Percentiles rank a stretch among this genome's conserved stretches.
These are phyloP conservation scores for Trametopsis cervina DNA, from an alignment of 768 basidiomycete genomes.

Conservation along the genomic window DNA sequence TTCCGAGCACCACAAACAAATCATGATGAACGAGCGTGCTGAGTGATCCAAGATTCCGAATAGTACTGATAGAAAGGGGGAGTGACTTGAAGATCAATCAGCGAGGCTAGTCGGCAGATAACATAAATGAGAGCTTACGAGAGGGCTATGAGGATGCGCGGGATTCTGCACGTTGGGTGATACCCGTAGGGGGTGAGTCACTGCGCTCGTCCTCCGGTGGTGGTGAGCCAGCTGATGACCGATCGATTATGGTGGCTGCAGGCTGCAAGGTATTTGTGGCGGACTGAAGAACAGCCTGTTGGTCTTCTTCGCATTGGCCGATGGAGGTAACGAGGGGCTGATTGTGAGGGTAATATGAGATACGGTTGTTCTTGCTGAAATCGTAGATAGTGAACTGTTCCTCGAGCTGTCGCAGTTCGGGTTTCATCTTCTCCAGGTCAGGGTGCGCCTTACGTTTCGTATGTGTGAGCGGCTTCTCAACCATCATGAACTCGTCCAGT, in stretches of 20 bases:
- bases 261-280: conserved; percentile 34
- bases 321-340: conserved; percentile 40
- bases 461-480: conserved; percentile 96
- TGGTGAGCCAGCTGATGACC: conserved; percentile 36
- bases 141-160: background rate
- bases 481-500: conserved; percentile 94
- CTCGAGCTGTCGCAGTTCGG: conserved; percentile 87
- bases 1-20: conserved; percentile 1
- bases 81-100: too few relatives aligned
- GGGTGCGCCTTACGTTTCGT: conserved; percentile 87
- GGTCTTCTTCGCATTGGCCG: conserved; percentile 20
- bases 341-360: conserved; percentile 86
- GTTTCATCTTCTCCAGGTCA: conserved; percentile 83
- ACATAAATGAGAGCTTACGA: too few relatives aligned
- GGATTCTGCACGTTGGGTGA: background rate
- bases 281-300: conserved; percentile 24
- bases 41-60: background rate
- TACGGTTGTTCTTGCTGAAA: conserved; percentile 61
- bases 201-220: conserved; percentile 4
- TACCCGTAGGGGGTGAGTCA: background rate
- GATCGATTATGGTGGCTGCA: conserved; percentile 37
- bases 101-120: too few relatives aligned
- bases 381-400: conserved; percentile 96
- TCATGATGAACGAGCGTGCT: background rate
- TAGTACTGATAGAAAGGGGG: background rate